A percentile compares a stretch with the other conserved stretches of the same genome.
Evolutionary conservation across 1,284 basidiomycete genomes (phyloP).

Genomic region (Tilletia indica): DNA sequence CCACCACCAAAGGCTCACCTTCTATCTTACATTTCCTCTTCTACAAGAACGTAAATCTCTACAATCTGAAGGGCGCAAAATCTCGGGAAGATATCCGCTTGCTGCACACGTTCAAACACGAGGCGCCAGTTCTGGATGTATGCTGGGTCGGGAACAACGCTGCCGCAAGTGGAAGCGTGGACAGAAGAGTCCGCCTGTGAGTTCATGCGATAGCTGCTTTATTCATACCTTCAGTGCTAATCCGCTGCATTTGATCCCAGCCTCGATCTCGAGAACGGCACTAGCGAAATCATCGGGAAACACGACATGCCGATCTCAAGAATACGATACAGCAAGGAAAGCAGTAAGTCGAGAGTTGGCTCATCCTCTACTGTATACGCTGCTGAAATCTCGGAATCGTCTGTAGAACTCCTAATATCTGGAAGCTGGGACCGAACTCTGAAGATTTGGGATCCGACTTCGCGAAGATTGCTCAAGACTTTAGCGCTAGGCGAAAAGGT

Average conservation of each 20-base stretch:
- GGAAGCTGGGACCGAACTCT: constrained; percentile 40
- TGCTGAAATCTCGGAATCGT: not conserved
- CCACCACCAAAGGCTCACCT: too few species aligned
- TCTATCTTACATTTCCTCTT: not conserved
- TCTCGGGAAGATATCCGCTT: constrained; percentile 16
- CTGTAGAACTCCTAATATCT: constrained; percentile 30
- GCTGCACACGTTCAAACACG: constrained; percentile 43
- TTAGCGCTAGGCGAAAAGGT: constrained; percentile 45
- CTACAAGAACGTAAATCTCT: constrained; percentile 36
- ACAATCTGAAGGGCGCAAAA: constrained; percentile 26
- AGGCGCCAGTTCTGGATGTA: constrained; percentile 51
- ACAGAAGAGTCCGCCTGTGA: constrained; percentile 45
- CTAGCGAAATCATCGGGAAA: constrained; percentile 45
- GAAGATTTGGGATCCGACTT: constrained; percentile 37
- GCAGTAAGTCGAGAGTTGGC: not conserved
- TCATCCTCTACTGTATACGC: not conserved
- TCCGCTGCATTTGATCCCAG: constrained; percentile 13
- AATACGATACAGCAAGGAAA: constrained; percentile 34
- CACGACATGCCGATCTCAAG: constrained; percentile 41
- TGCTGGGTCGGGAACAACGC: constrained; percentile 41
- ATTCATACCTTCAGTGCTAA: too few species aligned
- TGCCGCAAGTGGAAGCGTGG: constrained; percentile 45
- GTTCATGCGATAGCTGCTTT: not conserved
- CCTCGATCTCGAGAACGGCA: constrained; percentile 39
- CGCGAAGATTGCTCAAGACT: constrained; percentile 27